Base-by-base conservation (phyloP, 768 basidiomycete species). In the Russula lepida region DNA sequence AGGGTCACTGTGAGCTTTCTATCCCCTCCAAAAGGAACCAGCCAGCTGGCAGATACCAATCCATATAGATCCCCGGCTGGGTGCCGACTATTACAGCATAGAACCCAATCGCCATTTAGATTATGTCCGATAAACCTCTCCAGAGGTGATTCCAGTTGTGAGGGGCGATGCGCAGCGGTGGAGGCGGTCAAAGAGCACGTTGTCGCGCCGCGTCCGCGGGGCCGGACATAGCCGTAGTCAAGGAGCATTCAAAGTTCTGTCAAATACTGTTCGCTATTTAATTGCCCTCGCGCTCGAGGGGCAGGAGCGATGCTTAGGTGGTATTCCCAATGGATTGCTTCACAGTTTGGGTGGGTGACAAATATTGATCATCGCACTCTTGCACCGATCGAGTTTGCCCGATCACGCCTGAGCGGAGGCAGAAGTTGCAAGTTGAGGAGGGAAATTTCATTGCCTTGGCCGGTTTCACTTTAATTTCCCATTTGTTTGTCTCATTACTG, bases 31-130 rank as follows among this genome's bases (percentile, higher is more conserved):
- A 17, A 25, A 23, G 17, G 27, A 51, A 56, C 23, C 25, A 21
- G 33, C 27, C 6, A 32, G 37, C 50, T 23, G 46, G 65, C 44
- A 43, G 41, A 58, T 61, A 66, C 54, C 59, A 66, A 28, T 55
- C 54, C 9, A 3, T 27, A 46, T 52, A 49, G 27, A 63, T 21
- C 5, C 62, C 62, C 8, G 62, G 62, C 23, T 43, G 30, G 3
- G 57, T 63, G 19, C 62, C 62, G 2, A 54, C 62, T 15, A 63
- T 58, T 5, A 63, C 62, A 1, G 32, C 35, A 27, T 63, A 63
- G 25, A 54, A 58, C 4, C 25, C 25, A 23, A 49, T 58, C 4
- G 33, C 52, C 61, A 62, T 62, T 5, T 4, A 21, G 27, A 46
- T 17, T 28, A 28, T 28, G 50, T 32, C n/a, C 15, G 23, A 47